A percentile compares a stretch with the other conserved stretches of the same genome.
Evolutionary conservation across 2,329 filamentous ascomycete genomes (phyloP).

Genomic region (Rachicladosporium sp.): DNA sequence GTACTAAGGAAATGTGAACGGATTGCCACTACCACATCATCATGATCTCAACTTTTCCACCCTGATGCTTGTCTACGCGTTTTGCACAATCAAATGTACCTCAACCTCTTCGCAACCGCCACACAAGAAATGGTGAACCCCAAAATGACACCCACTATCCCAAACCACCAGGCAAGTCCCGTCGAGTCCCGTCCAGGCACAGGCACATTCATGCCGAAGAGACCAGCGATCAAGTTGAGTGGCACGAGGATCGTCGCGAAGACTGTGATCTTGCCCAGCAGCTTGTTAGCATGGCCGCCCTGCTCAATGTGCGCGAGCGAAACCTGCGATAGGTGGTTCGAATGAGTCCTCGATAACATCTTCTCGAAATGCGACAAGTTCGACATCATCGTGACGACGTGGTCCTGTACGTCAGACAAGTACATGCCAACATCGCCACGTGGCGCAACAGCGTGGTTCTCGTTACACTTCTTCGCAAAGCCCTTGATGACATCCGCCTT

Average conservation of each 20-base stretch:
- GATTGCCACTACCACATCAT: too few species aligned
- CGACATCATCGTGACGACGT: conserved; percentile 98
- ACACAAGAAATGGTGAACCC: conserved; percentile 29
- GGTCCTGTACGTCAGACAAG: conserved; percentile 93
- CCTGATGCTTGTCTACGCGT: not conserved
- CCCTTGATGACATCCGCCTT: conserved; percentile 98
- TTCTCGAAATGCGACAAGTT: conserved; percentile 94
- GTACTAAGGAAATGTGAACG: too few species aligned
- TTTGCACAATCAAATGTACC: conserved; percentile 23
- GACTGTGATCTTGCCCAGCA: conserved; percentile 89
- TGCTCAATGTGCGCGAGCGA: conserved; percentile 83
- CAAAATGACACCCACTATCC: conserved; percentile 46
- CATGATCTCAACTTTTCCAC: too few species aligned
- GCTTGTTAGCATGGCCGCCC: conserved; percentile 76
- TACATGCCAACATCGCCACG: conserved; percentile 95
- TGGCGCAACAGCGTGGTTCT: conserved; percentile 88
- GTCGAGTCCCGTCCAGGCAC: conserved; percentile 49
- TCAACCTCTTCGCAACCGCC: conserved; percentile 30
- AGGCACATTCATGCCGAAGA: conserved; percentile 78
- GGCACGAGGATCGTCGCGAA: conserved; percentile 92
- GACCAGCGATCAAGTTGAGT: conserved; percentile 77
- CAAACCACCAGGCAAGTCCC: conserved; percentile 46
- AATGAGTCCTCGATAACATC: conserved; percentile 86
- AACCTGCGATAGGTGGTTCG: conserved; percentile 91
- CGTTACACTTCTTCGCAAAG: conserved; percentile 97